Conservation (phyloP, 495 filamentous ascomycete species). For the Aspergillus mulundensis region DNA sequence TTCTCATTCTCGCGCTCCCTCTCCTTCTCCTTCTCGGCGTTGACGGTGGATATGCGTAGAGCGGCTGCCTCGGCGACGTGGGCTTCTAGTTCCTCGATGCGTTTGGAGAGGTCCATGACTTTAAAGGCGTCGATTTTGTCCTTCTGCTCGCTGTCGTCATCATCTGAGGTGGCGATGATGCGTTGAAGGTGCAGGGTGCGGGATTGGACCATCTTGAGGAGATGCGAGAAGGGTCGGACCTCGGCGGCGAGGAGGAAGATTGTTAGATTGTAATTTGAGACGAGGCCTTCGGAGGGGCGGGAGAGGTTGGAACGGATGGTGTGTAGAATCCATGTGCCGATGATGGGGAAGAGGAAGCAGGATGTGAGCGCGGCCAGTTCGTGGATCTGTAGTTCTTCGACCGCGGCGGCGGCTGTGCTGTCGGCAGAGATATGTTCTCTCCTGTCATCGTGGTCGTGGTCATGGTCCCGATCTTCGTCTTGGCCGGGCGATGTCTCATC, state of each 20-base stretch:
- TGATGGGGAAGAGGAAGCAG: conserved; percentile 75
- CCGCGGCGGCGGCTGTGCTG: conserved; percentile 35
- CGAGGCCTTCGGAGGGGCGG: conserved; percentile 75
- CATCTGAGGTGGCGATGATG: conserved; percentile 52
- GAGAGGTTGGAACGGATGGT: conserved; percentile 70
- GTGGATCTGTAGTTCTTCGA: conserved; percentile 65
- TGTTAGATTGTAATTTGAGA: conserved; percentile 90
- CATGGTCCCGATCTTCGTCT: background rate
- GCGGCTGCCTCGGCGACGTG: conserved; percentile 44
- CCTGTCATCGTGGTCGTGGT: background rate
- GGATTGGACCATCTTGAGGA: conserved; percentile 72
- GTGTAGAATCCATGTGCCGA: conserved; percentile 78
- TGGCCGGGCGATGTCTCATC: conserved; percentile 8
- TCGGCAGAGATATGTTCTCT: background rate
- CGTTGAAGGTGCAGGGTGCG: conserved; percentile 82
- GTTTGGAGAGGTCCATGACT: conserved; percentile 53
- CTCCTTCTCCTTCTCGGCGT: background rate
- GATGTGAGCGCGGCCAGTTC: conserved; percentile 68
- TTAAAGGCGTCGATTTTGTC: conserved; percentile 38
- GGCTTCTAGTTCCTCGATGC: conserved; percentile 70
- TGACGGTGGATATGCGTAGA: conserved; percentile 18
- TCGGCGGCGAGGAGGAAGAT: conserved; percentile 90
- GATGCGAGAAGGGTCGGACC: conserved; percentile 72
- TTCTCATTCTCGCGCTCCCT: background rate
- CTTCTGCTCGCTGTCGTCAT: conserved; percentile 31